Base-by-base conservation (phyloP, 2,329 filamentous ascomycete species). In the Fusarium hainanense region DNA sequence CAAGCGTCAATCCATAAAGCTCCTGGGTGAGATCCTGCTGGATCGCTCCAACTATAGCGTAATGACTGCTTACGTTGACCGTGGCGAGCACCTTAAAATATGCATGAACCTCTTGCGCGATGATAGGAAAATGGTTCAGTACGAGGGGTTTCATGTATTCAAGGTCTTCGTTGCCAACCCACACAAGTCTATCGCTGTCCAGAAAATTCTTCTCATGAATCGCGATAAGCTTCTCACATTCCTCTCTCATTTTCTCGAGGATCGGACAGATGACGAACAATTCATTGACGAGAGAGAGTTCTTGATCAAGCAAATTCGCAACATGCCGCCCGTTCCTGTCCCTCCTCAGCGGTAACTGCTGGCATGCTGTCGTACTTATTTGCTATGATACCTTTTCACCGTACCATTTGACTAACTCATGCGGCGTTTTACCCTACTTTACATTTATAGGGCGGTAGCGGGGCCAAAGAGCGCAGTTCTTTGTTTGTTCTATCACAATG, bases 131-230 rank as follows among this genome's bases (percentile, higher is more conserved):
- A 99, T 99, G 94, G 96, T 99, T 67, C 96, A 98, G 81, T 99
- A 99, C 79, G 96, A 99, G 80, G 96, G 94, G 10, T 99, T 99
- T 79, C 96, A 99, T 79, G 95, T 99, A 43, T 99, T 99, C 87
- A 99, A 99, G 85, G 95, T 99, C 68, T 99, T 99, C 81, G 96
- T 98, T 56, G 96, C 96, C 64, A 99, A 99, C 79, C 96, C 96
- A 10, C 94, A 98, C 84, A 99, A 99, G 83, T 97, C 93, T n/a
- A 86, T 95, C 65, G 93, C 94, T 34, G 96, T 99, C 50, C 94
- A 97, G 79, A 93, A 95, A 78, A 97, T 99, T 76, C 84, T 99
- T 69, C 90, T 98, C 73, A 98, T 97, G 88, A 99, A 99, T 79
- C 90, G 94, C 62, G 94, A 98, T 70, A 93, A 95, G 75, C 86